A percentile compares a stretch with the other conserved stretches of the same genome.
phyloP scores from a whole-genome alignment of 345 rosid species.

The Bretschneidera sinensis region DNA sequence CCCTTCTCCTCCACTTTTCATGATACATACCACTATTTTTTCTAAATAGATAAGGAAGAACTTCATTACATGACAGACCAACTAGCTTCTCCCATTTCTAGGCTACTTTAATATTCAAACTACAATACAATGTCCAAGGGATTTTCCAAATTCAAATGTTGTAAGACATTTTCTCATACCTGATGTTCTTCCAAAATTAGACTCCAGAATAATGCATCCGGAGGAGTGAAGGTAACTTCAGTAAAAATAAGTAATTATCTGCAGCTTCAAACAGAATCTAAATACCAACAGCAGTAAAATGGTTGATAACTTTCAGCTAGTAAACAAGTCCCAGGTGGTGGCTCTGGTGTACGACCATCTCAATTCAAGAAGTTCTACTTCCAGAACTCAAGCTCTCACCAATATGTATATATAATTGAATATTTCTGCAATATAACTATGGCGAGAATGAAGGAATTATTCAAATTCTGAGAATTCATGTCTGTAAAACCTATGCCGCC shows the following conservation, averaged over 20 bases:
- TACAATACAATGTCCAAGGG: not conserved
- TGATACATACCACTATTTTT: too few relatives aligned
- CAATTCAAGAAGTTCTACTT: constrained; percentile 3
- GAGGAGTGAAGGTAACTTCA: too few relatives aligned
- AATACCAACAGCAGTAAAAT: too few relatives aligned
- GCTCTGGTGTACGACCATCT: not conserved
- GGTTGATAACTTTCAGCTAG: too few relatives aligned
- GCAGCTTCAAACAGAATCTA: not conserved
- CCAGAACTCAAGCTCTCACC: constrained; percentile 2
- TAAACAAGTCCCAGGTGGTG: not conserved
- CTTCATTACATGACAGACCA: not conserved
- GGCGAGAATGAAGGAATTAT: not conserved
- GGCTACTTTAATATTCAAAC: too few relatives aligned
- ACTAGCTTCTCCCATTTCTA: not conserved
- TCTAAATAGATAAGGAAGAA: too few relatives aligned
- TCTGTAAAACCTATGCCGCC: constrained; percentile 18
- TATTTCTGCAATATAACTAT: too few relatives aligned
- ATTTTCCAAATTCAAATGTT: too few relatives aligned
- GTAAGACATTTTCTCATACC: not conserved
- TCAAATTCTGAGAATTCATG: too few relatives aligned
- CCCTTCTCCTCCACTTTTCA: not conserved
- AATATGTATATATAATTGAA: not conserved
- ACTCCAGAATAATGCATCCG: too few relatives aligned
- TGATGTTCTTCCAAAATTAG: too few relatives aligned
- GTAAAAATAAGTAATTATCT: not conserved